Evolutionary conservation across 805 yeast genomes (phyloP).

Genomic region (Starmerella bombicola): DNA sequence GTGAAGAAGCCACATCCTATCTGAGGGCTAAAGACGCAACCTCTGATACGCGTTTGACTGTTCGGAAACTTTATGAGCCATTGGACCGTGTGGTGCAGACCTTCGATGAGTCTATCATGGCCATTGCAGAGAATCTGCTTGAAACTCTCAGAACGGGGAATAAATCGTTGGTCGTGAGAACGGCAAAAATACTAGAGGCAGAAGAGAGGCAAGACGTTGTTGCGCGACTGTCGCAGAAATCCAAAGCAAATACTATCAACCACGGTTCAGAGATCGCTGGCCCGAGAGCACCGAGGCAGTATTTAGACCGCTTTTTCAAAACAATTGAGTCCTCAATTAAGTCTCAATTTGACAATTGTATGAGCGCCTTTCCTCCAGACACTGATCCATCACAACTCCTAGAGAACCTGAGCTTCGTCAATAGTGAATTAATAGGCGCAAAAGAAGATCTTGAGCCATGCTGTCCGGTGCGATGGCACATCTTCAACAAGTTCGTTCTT

Average conservation of each 20-base stretch:
- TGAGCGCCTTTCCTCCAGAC: constrained; percentile 38
- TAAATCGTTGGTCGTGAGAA: constrained; percentile 50
- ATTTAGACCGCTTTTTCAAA: constrained; percentile 47
- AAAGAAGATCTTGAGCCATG: constrained; percentile 43
- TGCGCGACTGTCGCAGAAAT: constrained; percentile 30
- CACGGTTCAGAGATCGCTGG: not conserved
- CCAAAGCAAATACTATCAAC: not conserved
- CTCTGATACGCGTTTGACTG: constrained; percentile 57
- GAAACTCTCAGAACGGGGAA: constrained; percentile 66
- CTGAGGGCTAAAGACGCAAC: constrained; percentile 29
- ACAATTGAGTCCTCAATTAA: constrained; percentile 47
- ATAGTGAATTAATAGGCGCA: constrained; percentile 61
- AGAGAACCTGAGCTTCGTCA: constrained; percentile 69
- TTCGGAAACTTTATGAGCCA: constrained; percentile 43
- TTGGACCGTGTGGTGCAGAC: constrained; percentile 38
- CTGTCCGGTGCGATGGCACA: constrained; percentile 65
- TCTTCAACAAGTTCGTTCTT: constrained; percentile 47
- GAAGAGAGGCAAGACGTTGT: constrained; percentile 73
- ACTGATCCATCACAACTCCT: constrained; percentile 44
- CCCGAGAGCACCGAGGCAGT: constrained; percentile 24
- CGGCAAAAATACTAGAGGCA: constrained; percentile 63
- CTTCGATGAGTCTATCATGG: constrained; percentile 51
- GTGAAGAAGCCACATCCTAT: constrained; percentile 44
- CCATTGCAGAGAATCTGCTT: constrained; percentile 54
- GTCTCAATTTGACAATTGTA: constrained; percentile 57